These are phyloP conservation scores for Ganoderma sinense DNA, from an alignment of 1,284 basidiomycete genomes.

Conservation along the genomic window DNA sequence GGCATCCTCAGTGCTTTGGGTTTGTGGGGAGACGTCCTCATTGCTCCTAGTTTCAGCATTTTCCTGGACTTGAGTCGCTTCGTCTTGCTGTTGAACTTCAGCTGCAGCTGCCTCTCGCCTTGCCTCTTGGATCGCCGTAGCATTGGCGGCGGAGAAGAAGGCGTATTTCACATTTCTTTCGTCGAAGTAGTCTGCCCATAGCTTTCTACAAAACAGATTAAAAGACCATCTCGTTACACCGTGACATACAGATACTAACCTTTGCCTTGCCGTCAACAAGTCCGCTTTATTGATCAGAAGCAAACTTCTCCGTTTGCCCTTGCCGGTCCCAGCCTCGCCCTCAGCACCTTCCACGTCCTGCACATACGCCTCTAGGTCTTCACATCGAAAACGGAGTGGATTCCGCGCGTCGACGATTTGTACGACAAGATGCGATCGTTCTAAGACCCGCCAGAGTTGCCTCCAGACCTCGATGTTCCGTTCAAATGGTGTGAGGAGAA, in stretches of 20 bases:
- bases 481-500: conserved; percentile 94
- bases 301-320: conserved; percentile 77
- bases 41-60: neutral
- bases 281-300: conserved; percentile 98
- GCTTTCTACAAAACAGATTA: conserved; percentile 47
- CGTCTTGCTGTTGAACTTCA: conserved; percentile 36
- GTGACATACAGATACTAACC: conserved; percentile 54
- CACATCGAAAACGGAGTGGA: conserved; percentile 90
- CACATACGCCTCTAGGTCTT: conserved; percentile 92
- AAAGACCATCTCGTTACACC: neutral
- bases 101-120: conserved; percentile 59
- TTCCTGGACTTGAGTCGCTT: conserved; percentile 8
- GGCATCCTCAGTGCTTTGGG: conserved; percentile 46
- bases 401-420: conserved; percentile 97
- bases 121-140: conserved; percentile 84
- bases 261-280: conserved; percentile 87
- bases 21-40: neutral
- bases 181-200: conserved; percentile 97
- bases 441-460: conserved; percentile 94
- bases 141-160: conserved; percentile 96
- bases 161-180: conserved; percentile 83
- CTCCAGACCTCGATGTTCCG: conserved; percentile 97
- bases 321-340: conserved; percentile 80
- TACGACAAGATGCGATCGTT: conserved; percentile 92
- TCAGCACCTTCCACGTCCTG: conserved; percentile 79